Conservation (phyloP, 2,329 filamentous ascomycete genomes). For the Chlorencoelia australis region DNA sequence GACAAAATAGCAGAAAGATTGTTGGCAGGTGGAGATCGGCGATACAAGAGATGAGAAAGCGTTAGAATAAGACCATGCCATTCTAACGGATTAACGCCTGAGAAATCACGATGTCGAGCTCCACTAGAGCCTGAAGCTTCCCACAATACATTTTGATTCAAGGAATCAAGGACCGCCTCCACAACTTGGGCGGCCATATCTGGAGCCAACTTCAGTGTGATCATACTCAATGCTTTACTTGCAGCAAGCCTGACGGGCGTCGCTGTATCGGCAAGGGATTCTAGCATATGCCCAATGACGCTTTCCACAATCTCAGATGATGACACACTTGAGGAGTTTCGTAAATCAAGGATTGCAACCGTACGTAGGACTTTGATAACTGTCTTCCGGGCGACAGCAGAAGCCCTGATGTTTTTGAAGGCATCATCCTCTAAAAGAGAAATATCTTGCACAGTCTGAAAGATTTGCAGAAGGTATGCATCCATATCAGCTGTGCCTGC, state of each 20-base stretch:
- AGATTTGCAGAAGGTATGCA: slow-evolving; percentile 54
- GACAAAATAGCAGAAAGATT: slow-evolving; percentile 67
- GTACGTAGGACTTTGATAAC: slow-evolving; percentile 78
- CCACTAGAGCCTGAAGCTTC: slow-evolving; percentile 30
- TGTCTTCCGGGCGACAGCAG: slow-evolving; percentile 71
- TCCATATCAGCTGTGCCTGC: slow-evolving; percentile 67
- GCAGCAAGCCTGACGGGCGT: slow-evolving; percentile 84
- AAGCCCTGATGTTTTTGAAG: slow-evolving; percentile 49
- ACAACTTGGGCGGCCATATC: slow-evolving; percentile 82
- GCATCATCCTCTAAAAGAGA: slow-evolving; percentile 39
- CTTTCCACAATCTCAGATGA: slow-evolving; percentile 56
- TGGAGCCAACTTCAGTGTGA: slow-evolving; percentile 68
- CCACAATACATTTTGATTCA: slow-evolving; percentile 42
- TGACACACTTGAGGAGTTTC: slow-evolving; percentile 6
- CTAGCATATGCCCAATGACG: slow-evolving; percentile 71
- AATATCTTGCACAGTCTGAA: slow-evolving; percentile 51
- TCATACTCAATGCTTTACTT: slow-evolving; percentile 83
- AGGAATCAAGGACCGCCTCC: slow-evolving; percentile 70
- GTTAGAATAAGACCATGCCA: slow-evolving; percentile 94
- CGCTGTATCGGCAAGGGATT: slow-evolving; percentile 73
- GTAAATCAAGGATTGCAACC: slow-evolving; percentile 50
- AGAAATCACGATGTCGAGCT: slow-evolving; percentile 49
- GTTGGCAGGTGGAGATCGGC: slow-evolving; percentile 63
- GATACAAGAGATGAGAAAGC: slow-evolving; percentile 76
- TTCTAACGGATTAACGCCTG: slow-evolving; percentile 66